Base-by-base conservation (phyloP, 306 rosid species). In the Medicago lupulina region DNA sequence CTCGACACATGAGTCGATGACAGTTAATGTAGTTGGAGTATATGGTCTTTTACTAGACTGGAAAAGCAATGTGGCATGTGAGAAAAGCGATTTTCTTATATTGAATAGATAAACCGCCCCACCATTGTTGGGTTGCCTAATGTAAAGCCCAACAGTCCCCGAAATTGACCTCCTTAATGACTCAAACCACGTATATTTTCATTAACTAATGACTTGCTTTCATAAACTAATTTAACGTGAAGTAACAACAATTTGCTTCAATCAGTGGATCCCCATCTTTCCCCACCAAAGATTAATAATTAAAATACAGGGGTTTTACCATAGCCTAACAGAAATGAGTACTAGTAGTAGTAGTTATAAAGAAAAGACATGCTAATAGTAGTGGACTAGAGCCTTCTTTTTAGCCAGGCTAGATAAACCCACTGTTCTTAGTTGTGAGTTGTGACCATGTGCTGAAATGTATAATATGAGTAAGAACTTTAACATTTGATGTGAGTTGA, bases 111-210 rank as follows among this genome's bases (percentile, higher is more conserved):
- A 50, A 86, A 67, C 91, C 89, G 88, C 78, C 91, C 85, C 69
- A 83, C 93, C 79, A 85, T 51, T 81, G 39, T 28, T 76, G 71
- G 39, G 28, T 61, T 89, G 88, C 83, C 89, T 85, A 34, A 67
- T 89, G 90, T 86, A 61, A 80, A 23, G 55, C 44, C 34, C 55
- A 76, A 69, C 53, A 21, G 39, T 47, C 64, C 67, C 18, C 62
- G 8, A 70, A 74, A 72, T 40, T 71, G 84, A 87, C 82, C 40
- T 67, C 38, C 73, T 67, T 38, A 49, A 74, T 74, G 50, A 70
- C 63, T 44, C 78, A 47, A 19, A 18, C 60, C 16, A 47, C 8
- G 14, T 6, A n/a, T 34, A 34, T 6, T 46, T 46, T 46, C 51
- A 46, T 4, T n/a, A 50, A 1, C 67, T 34, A 75, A 71, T 71